Evolutionary conservation across 805 yeast species (phyloP), one percentile per base, ranked within the genome.

Genomic region (Cyberlindnera euphorbiae): DNA sequence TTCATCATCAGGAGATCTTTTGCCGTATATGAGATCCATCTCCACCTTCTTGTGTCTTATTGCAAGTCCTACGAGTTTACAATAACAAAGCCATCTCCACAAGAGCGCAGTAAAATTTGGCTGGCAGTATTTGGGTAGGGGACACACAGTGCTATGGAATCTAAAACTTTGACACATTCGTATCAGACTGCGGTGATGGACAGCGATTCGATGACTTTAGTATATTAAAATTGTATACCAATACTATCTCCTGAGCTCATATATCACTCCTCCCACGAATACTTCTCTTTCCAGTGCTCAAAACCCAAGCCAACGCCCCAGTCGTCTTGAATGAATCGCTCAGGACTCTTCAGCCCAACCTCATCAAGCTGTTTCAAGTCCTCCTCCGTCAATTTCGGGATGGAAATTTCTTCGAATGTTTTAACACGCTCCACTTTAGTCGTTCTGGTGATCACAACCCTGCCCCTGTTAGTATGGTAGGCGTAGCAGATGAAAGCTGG

Each of bases 371-470:
- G 45, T n/a, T 55, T 52, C 33, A 73, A 36, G 31, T 75, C 79
- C 32, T 64, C 70, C 14, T 51, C 47, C 21, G 65, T 52, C 26
- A 76, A 58, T 15, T 13, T 4, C 13, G 66, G 59, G 25, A 63
- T 60, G 33, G 58, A 46, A 3, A 15, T 15, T 7, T 43, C 59
- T 27, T 64, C 52, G 51, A 69, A 67, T 15, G 60, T 47, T 18
- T 57, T 54, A 33, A 85, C 72, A 55, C 95, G 75, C 17, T 69
- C 70, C n/a, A 73, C 64, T 34, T 82, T 84, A 12, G 77, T 67
- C 1, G 95, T 79, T 62, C 89, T 75, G 30, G 93, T 87, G 31
- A 84, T 59, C 2, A 72, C 77, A 8, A 69, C 65, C 37, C 82
- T 67, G 3, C 84, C 88, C 27, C 75, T 67, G 42, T 71, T 63